These are phyloP conservation scores for Cutaneotrichosporon mucoides DNA, from an alignment of 1,284 basidiomycete species.

Conservation along the genomic window DNA sequence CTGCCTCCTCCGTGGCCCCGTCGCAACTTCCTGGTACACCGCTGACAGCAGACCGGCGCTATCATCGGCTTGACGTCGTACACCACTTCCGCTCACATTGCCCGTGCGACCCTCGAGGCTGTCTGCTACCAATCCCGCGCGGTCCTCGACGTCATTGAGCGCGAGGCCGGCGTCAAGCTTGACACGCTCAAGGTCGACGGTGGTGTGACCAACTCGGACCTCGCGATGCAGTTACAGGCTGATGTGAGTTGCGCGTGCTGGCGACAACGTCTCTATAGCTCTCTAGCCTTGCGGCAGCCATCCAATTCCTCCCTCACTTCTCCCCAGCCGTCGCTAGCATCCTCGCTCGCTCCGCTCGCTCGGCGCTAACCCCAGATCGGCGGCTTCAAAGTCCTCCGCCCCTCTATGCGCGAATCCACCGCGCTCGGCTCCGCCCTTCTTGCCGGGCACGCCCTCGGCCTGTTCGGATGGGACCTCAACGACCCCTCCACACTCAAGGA, in stretches of 20 bases:
- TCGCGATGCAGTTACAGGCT: conserved; percentile 90
- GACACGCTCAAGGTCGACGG: conserved; percentile 88
- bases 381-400: conserved; percentile 84
- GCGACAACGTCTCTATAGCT: too few relatives aligned
- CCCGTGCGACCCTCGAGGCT: conserved; percentile 88
- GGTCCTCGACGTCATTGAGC: conserved; percentile 76
- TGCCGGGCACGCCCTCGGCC: conserved; percentile 80
- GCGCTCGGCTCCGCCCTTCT: conserved; percentile 93
- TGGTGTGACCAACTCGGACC: conserved; percentile 74
- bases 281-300: too few relatives aligned
- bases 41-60: conserved; percentile 21
- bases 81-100: conserved; percentile 90
- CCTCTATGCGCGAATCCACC: conserved; percentile 95
- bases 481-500: conserved; percentile 78
- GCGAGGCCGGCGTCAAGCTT: conserved; percentile 55
- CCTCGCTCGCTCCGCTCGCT: background rate
- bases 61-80: conserved; percentile 69
- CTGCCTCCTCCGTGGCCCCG: too few relatives aligned
- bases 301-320: too few relatives aligned
- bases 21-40: too few relatives aligned
- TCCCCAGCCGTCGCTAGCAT: too few relatives aligned
- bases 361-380: conserved; percentile 54
- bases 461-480: conserved; percentile 92
- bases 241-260: conserved; percentile 60
- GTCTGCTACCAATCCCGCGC: conserved; percentile 74